phyloP scores from a whole-genome alignment of 305 asterid species.

The Fraxinus angustifolia region DNA sequence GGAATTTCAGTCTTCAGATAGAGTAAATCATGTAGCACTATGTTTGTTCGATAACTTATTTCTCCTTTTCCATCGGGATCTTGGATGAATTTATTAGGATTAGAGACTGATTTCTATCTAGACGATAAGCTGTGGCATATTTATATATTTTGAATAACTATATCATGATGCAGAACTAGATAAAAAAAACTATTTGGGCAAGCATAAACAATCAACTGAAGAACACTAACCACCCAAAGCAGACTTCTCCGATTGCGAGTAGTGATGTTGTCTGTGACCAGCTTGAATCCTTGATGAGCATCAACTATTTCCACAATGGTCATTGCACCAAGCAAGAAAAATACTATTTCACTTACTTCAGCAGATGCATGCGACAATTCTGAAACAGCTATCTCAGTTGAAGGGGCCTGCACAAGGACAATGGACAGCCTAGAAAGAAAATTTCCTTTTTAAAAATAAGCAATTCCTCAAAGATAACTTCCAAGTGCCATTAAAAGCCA shows the following conservation, averaged over 20 bases:
- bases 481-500: not conserved
- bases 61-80: not conserved
- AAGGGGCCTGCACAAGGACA: conserved; percentile 75
- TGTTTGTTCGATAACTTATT: not conserved
- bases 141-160: not conserved
- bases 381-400: conserved; percentile 82
- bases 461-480: not conserved
- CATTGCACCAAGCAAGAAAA: conserved; percentile 97
- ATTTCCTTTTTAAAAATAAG: not conserved
- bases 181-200: not conserved
- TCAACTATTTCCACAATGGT: conserved; percentile 96
- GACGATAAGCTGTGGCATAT: not conserved
- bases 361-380: conserved; percentile 94
- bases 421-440: not conserved
- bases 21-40: not conserved
- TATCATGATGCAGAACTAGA: not conserved
- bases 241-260: conserved; percentile 89
- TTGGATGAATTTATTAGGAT: not conserved
- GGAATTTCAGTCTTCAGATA: not conserved
- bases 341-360: conserved; percentile 93
- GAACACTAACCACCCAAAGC: conserved; percentile 92
- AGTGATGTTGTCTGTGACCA: conserved; percentile 88
- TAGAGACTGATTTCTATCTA: not conserved
- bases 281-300: conserved; percentile 98
- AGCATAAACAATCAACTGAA: not conserved